These are phyloP conservation scores for Panaeolus papilionaceus DNA, from an alignment of 768 basidiomycete genomes.

Conservation along the genomic window DNA sequence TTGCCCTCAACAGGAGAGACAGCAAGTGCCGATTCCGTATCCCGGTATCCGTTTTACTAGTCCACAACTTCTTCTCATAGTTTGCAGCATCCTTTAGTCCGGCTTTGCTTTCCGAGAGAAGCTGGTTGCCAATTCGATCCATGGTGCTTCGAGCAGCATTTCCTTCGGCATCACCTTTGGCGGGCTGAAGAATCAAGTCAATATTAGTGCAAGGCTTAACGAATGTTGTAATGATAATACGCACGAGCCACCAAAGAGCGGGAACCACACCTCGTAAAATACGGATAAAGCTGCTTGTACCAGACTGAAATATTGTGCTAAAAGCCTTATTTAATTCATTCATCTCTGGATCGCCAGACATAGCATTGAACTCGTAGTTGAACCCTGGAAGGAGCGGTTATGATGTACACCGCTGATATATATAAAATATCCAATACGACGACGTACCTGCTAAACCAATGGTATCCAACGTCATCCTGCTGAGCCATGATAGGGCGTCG, in stretches of 20 bases:
- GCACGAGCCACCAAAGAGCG: constrained; percentile 43
- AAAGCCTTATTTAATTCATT: constrained; percentile 63
- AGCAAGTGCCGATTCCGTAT: constrained; percentile 56
- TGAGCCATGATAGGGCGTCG: constrained; percentile 70
- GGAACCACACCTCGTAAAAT: constrained; percentile 44
- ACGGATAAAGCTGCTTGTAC: constrained; percentile 40
- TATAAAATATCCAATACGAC: constrained; percentile 21
- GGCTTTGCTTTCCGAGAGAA: constrained; percentile 55
- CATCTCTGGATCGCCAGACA: constrained; percentile 34
- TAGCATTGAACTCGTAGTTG: constrained; percentile 41
- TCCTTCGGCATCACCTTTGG: constrained; percentile 34
- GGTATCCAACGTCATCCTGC: constrained; percentile 74
- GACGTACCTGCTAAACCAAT: constrained; percentile 72
- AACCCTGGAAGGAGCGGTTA: constrained; percentile 29
- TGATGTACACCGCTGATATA: neutral
- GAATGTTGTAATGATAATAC: constrained; percentile 10
- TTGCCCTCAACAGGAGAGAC: constrained; percentile 62
- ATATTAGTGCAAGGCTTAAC: neutral
- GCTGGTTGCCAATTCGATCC: constrained; percentile 49
- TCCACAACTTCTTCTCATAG: constrained; percentile 27
- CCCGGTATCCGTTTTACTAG: constrained; percentile 30
- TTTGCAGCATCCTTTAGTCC: constrained; percentile 29
- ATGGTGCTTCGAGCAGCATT: constrained; percentile 43
- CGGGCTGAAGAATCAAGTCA: constrained; percentile 31
- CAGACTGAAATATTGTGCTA: constrained; percentile 51